Evolutionary conservation across 2,329 filamentous ascomycete species (phyloP).

Genomic region (Trichoderma harzianum): DNA sequence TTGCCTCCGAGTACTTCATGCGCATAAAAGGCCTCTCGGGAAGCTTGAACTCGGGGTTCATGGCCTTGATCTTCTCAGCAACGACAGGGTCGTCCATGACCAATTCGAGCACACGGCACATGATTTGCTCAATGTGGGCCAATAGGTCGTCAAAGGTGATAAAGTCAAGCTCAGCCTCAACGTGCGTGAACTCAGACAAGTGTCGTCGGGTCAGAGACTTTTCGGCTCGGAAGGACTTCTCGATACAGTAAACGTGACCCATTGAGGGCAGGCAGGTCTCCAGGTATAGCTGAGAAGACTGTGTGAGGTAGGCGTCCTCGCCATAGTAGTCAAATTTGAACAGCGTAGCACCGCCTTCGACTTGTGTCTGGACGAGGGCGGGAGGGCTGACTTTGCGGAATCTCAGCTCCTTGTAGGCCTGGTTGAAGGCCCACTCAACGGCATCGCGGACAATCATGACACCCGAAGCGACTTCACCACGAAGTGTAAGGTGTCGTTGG

Average conservation of each 20-base stretch:
- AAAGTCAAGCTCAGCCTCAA: slow-evolving; percentile 95
- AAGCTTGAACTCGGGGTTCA: slow-evolving; percentile 86
- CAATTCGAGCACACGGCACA: slow-evolving; percentile 80
- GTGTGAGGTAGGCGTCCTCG: slow-evolving; percentile 88
- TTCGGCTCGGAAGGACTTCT: slow-evolving; percentile 97
- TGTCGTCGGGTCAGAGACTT: slow-evolving; percentile 93
- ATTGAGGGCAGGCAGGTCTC: slow-evolving; percentile 89
- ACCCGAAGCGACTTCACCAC: slow-evolving; percentile 77
- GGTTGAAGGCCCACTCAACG: slow-evolving; percentile 76
- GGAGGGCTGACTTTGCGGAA: slow-evolving; percentile 84
- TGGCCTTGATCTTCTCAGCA: slow-evolving; percentile 70
- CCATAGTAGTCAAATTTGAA: slow-evolving; percentile 89
- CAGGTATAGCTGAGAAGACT: slow-evolving; percentile 95
- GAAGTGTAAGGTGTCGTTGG: slow-evolving; percentile 78
- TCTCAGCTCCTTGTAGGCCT: slow-evolving; percentile 71
- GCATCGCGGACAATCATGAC: slow-evolving; percentile 84
- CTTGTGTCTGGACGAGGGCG: slow-evolving; percentile 90
- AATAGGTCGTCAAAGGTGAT: slow-evolving; percentile 90
- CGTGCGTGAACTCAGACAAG: slow-evolving; percentile 92
- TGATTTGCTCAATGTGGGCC: slow-evolving; percentile 77
- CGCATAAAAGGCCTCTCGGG: slow-evolving; percentile 85
- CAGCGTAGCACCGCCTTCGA: slow-evolving; percentile 87
- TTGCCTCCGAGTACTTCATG: slow-evolving; percentile 93
- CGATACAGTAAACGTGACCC: slow-evolving; percentile 95
- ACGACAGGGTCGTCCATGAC: slow-evolving; percentile 70